These are phyloP conservation scores for Penicillium bialowiezense DNA, from an alignment of 495 filamentous ascomycete genomes.

Conservation along the genomic window DNA sequence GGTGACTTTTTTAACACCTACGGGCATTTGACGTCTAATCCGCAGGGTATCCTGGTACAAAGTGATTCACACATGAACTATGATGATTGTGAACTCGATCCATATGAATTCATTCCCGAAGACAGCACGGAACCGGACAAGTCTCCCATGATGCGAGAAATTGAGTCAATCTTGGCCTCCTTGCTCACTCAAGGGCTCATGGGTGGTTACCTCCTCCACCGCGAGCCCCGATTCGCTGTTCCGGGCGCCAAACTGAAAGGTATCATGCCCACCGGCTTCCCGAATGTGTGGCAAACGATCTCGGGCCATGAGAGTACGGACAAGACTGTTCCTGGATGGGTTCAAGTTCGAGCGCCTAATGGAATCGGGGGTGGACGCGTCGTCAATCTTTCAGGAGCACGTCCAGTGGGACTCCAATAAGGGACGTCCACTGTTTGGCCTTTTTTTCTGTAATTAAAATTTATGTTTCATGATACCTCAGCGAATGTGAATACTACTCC, in stretches of 20 bases:
- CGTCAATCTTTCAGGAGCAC: conserved; percentile 51
- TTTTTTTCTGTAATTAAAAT: background rate
- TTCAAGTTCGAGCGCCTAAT: conserved; percentile 31
- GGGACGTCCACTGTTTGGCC: too few relatives aligned
- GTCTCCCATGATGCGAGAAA: conserved; percentile 55
- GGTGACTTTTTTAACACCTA: conserved; percentile 34
- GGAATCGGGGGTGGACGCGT: conserved; percentile 38
- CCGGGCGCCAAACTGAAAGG: conserved; percentile 68
- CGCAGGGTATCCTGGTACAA: conserved; percentile 28
- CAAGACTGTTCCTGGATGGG: conserved; percentile 55
- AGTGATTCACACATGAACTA: conserved; percentile 44
- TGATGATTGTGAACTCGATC: conserved; percentile 41
- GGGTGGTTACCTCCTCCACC: conserved; percentile 80
- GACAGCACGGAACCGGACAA: conserved; percentile 20
- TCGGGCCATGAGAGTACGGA: conserved; percentile 39
- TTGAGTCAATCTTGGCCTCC: conserved; percentile 76
- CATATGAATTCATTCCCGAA: conserved; percentile 26
- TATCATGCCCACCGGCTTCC: conserved; percentile 61
- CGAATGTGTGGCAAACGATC: conserved; percentile 59
- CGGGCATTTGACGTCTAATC: conserved; percentile 31
- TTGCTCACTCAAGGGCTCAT: conserved; percentile 81
- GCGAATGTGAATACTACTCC: background rate
- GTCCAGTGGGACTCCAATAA: conserved; percentile 49
- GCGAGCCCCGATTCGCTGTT: conserved; percentile 73
- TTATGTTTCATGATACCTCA: conserved; percentile 4